These are phyloP conservation scores for Aspergillus spinulosporus DNA, from an alignment of 2,329 filamentous ascomycete species.

Conservation along the genomic window DNA sequence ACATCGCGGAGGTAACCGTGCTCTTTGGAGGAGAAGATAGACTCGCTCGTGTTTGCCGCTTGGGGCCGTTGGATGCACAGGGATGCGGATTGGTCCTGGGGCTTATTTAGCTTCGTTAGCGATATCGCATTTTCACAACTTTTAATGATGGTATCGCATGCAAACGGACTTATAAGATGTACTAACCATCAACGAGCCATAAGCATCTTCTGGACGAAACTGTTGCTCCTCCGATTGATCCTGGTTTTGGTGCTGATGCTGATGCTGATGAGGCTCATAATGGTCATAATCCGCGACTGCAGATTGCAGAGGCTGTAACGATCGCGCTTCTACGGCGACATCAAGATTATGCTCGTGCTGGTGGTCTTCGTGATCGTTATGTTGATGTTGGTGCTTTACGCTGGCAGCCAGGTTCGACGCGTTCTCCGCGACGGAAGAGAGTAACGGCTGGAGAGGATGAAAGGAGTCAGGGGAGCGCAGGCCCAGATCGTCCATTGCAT, in stretches of 20 bases:
- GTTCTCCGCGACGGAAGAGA: slow-evolving; percentile 27
- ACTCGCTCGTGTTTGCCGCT: slow-evolving; percentile 14
- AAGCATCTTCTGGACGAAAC: slow-evolving; percentile 20
- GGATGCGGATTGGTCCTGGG: slow-evolving; percentile 19
- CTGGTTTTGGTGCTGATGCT: slow-evolving; percentile 14
- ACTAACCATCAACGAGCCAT: slow-evolving; percentile 18
- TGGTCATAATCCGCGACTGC: slow-evolving; percentile 26
- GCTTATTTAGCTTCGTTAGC: background rate
- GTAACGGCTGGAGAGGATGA: slow-evolving; percentile 25
- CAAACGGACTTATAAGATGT: background rate
- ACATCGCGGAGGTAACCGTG: slow-evolving; percentile 34
- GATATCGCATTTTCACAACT: too few species aligned
- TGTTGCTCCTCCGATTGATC: slow-evolving; percentile 6
- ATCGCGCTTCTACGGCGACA: slow-evolving; percentile 25
- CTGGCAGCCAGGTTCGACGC: slow-evolving; percentile 22
- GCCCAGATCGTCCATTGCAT: slow-evolving; percentile 30
- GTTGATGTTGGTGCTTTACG: slow-evolving; percentile 6
- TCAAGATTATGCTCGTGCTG: slow-evolving; percentile 22
- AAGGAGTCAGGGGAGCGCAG: slow-evolving; percentile 23
- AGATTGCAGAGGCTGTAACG: slow-evolving; percentile 30
- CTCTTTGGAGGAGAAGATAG: slow-evolving; percentile 26
- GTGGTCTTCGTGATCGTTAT: slow-evolving; percentile 1
- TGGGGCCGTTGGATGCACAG: slow-evolving; percentile 20
- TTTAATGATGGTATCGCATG: too few species aligned
- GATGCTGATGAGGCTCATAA: slow-evolving; percentile 18